Evolutionary conservation across 257 asterid species (phyloP), one percentile per base, ranked within the genome.

Genomic region (Cinchona pubescens): DNA sequence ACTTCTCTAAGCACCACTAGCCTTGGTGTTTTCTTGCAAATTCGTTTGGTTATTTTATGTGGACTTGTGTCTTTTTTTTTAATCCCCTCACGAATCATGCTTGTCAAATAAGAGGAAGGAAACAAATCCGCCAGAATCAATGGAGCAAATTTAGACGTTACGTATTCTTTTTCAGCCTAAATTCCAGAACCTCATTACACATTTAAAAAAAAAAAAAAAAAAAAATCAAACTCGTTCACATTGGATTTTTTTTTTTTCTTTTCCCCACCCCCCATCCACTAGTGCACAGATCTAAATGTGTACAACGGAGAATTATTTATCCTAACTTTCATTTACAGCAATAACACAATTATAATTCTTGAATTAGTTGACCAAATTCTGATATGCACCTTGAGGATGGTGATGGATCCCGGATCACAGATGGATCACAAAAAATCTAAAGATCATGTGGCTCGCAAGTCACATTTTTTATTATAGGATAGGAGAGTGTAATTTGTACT

Each of bases 281-380:
- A 53, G 37, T 18, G 6, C 25, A 18, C 55, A 48, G 32, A 3
- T 25, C 21, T 23, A 40, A 66, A 5, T 3, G 12, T 13, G 72
- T 67, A 40, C 30, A 67, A 67, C 23, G 8, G 55, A 5, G 55
- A 7, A 42, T 65, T 16, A 12, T 62, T 34, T 34, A 62, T 30
- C n/a, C 25, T 16, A 32, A 62, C 30, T 65, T 65, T 65, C 37
- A 18, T 7, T 64, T 11, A 5, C 21, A 38, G 7, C 27, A 34
- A 34, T 34, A 8, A 37, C 11, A 14, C 8, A 19, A 65, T 65
- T 8, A 14, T 25, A 16, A 67, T 25, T 6, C 37, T 67, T 67
- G 56, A 56, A n/a, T 67, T 13, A 42, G 56, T 67, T 67, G 56
- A 42, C 72, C 72, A 42, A 42, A 42, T 40, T 42, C 27, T 40